Evolutionary conservation across 78 protist genomes (phyloP).

Genomic region (Tieghemostelium lacteum): DNA sequence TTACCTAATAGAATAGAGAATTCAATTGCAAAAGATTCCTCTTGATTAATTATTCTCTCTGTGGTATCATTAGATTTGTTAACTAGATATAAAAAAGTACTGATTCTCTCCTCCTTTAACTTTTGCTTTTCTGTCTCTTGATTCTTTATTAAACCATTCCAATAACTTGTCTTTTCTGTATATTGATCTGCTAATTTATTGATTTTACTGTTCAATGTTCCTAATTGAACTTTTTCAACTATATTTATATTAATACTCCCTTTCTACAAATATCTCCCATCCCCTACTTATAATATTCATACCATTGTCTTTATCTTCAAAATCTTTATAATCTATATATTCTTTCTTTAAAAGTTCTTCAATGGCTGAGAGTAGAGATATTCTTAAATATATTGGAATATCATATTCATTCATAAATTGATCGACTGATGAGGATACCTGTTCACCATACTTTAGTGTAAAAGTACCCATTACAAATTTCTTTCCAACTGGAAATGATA

Average conservation of each 20-base stretch:
- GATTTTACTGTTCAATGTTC: background rate
- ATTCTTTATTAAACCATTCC: slow-evolving; percentile 38
- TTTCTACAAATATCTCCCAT: too few relatives aligned
- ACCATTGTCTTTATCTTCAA: background rate
- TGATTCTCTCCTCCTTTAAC: slow-evolving; percentile 26
- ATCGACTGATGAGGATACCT: slow-evolving; percentile 44
- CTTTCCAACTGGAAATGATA: slow-evolving; percentile 68
- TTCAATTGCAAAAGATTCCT: slow-evolving; percentile 51
- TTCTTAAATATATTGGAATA: slow-evolving; percentile 36
- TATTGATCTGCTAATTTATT: slow-evolving; percentile 24
- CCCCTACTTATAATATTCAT: background rate
- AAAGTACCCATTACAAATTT: slow-evolving; percentile 48
- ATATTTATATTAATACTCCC: too few relatives aligned
- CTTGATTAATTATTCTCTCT: slow-evolving; percentile 61
- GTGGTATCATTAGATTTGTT: slow-evolving; percentile 38
- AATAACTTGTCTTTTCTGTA: slow-evolving; percentile 41
- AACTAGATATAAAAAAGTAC: slow-evolving; percentile 39
- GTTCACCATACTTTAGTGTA: slow-evolving; percentile 36
- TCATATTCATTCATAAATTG: slow-evolving; percentile 58
- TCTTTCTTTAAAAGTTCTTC: slow-evolving; percentile 16
- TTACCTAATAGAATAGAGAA: slow-evolving; percentile 20
- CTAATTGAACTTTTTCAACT: slow-evolving; percentile 3
- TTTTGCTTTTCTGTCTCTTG: slow-evolving; percentile 30
- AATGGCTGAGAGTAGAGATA: slow-evolving; percentile 15
- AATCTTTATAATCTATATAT: slow-evolving; percentile 1